Evolutionary conservation across 176 grass and related monocot genomes (phyloP).

Genomic region (Olyra latifolia): DNA sequence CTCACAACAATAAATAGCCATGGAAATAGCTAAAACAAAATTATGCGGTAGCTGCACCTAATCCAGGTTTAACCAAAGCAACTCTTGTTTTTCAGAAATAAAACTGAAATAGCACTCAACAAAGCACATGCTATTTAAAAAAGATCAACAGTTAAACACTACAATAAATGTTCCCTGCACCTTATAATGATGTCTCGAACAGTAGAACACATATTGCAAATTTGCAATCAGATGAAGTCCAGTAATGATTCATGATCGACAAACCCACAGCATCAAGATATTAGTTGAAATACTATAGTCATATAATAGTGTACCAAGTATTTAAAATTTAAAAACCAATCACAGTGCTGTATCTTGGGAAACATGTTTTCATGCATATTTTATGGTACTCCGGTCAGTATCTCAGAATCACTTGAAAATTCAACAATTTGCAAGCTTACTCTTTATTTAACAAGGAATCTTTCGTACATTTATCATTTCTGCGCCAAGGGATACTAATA

Average conservation of each 20-base stretch:
- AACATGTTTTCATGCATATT: neutral
- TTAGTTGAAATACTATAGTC: neutral
- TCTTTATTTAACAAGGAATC: slow-evolving; percentile 20
- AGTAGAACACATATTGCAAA: neutral
- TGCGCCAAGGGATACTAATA: neutral
- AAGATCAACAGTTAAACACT: neutral
- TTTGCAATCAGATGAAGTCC: neutral
- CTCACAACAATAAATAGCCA: neutral
- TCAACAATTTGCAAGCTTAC: neutral
- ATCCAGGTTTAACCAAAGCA: neutral
- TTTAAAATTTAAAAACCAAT: neutral
- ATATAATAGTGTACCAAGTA: neutral
- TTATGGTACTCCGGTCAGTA: neutral
- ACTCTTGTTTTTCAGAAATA: neutral
- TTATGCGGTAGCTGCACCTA: neutral
- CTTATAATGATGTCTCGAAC: slow-evolving; percentile 4
- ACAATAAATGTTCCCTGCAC: neutral
- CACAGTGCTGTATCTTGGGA: neutral
- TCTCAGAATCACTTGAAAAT: neutral
- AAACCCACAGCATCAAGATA: neutral
- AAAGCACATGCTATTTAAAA: neutral
- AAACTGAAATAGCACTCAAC: neutral
- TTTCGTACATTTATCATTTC: slow-evolving; percentile 38
- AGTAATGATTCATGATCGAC: neutral
- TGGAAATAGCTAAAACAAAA: neutral